phyloP scores from a whole-genome alignment of 306 rosid genomes.

The Rosa chinensis region DNA sequence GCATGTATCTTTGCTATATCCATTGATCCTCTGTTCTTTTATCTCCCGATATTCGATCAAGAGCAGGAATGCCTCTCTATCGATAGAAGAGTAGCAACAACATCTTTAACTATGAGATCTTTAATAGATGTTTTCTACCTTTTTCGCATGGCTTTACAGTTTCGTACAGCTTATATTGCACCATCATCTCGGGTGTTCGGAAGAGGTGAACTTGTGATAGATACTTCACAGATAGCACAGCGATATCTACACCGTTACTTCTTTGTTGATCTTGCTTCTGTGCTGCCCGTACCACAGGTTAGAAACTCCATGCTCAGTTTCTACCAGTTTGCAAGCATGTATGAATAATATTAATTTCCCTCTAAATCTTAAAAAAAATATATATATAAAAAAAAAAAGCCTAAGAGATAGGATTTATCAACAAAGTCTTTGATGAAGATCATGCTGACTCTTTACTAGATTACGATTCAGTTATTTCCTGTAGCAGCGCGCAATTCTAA shows the following conservation, averaged over 20 bases:
- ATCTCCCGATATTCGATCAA: constrained; percentile 73
- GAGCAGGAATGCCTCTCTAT: constrained; percentile 69
- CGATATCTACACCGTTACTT: constrained; percentile 72
- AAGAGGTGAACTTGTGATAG: constrained; percentile 94
- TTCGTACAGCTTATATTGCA: constrained; percentile 82
- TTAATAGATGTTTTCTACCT: constrained; percentile 60
- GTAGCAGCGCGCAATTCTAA: background rate
- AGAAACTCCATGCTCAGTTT: constrained; percentile 23
- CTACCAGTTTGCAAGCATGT: background rate
- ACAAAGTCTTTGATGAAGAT: background rate
- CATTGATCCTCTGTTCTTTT: constrained; percentile 84
- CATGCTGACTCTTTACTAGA: background rate
- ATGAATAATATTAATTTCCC: background rate
- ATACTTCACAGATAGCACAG: constrained; percentile 68
- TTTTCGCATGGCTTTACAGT: constrained; percentile 66
- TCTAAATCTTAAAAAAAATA: background rate
- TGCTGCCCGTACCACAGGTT: constrained; percentile 93
- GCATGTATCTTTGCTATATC: constrained; percentile 74
- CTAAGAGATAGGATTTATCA: background rate
- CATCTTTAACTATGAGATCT: constrained; percentile 47
- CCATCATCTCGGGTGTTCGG: constrained; percentile 95
- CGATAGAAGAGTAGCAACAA: constrained; percentile 51
- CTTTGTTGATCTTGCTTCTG: constrained; percentile 62
- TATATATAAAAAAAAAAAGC: background rate
- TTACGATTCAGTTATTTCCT: background rate